A percentile compares a stretch with the other conserved stretches of the same genome.
phyloP scores from a whole-genome alignment of 164 flowering plant species.

The Annona squamosa region DNA sequence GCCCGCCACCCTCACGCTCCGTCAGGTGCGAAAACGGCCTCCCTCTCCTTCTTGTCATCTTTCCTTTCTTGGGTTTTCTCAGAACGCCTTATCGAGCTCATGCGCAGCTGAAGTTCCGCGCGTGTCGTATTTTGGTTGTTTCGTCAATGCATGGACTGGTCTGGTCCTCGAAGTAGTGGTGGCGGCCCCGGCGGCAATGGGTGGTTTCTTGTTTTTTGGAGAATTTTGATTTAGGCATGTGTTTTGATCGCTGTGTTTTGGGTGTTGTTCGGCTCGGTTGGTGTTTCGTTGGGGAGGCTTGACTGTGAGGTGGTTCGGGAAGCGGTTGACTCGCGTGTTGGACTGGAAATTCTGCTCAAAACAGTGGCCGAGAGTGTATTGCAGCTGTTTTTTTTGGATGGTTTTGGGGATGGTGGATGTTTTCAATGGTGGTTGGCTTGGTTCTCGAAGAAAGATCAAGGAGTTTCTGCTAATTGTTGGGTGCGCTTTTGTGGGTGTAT shows the following conservation, averaged over 20 bases:
- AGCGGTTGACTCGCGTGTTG: background rate
- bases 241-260: background rate
- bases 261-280: background rate
- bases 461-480: background rate
- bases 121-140: too few relatives aligned
- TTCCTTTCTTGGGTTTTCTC: background rate
- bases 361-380: background rate
- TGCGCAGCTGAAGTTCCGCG: background rate
- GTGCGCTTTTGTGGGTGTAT: background rate
- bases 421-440: background rate
- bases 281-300: background rate
- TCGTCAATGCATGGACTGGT: background rate
- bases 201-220: background rate
- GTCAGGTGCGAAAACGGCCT: background rate
- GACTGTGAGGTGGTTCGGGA: background rate
- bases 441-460: background rate
- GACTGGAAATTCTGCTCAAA: background rate
- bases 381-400: background rate
- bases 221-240: background rate
- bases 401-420: background rate
- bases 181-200: background rate
- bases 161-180: background rate
- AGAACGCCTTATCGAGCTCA: background rate
- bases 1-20: background rate
- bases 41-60: background rate